Percentiles rank a stretch among this genome's conserved stretches.
These are phyloP conservation scores for Hortaea sp. DNA, from an alignment of 2,329 filamentous ascomycete genomes.

Conservation along the genomic window DNA sequence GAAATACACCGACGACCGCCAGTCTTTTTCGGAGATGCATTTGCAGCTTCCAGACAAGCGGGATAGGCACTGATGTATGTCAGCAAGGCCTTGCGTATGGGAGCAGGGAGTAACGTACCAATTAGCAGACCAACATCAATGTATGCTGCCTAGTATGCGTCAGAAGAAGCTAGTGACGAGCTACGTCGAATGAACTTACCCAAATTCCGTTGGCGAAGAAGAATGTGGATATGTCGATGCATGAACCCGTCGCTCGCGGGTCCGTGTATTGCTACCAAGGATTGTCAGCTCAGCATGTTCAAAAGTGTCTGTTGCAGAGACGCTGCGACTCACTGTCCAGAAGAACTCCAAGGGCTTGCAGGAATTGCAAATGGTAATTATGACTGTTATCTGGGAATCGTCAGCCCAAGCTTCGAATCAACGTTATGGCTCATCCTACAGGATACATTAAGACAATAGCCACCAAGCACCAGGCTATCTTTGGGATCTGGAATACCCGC, in stretches of 20 bases:
- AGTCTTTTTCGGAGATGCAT: not conserved
- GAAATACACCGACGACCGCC: constrained; percentile 1
- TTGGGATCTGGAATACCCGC: not conserved
- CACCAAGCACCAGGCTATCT: not conserved
- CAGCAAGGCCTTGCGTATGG: not conserved
- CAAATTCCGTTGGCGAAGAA: constrained; percentile 3
- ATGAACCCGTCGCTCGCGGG: not conserved
- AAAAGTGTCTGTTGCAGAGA: not conserved
- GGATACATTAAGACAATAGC: constrained; percentile 1
- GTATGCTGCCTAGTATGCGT: not conserved
- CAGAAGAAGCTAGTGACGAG: not conserved
- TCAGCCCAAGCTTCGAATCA: not conserved
- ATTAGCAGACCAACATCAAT: not conserved
- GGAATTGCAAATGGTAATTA: constrained; percentile 2
- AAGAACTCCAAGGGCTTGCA: constrained; percentile 1
- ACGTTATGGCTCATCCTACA: not conserved
- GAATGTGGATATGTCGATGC: constrained; percentile 1
- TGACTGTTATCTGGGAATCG: not conserved
- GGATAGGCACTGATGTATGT: constrained; percentile 1
- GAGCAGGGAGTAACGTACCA: not conserved
- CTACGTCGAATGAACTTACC: not conserved
- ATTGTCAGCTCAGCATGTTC: not conserved
- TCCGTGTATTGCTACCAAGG: constrained; percentile 2
- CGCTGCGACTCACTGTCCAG: not conserved
- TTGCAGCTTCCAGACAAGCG: constrained; percentile 4